Percentiles rank a stretch among this genome's conserved stretches.
phyloP scores from a whole-genome alignment of 163 green algal species.

The Botryococcus braunii region DNA sequence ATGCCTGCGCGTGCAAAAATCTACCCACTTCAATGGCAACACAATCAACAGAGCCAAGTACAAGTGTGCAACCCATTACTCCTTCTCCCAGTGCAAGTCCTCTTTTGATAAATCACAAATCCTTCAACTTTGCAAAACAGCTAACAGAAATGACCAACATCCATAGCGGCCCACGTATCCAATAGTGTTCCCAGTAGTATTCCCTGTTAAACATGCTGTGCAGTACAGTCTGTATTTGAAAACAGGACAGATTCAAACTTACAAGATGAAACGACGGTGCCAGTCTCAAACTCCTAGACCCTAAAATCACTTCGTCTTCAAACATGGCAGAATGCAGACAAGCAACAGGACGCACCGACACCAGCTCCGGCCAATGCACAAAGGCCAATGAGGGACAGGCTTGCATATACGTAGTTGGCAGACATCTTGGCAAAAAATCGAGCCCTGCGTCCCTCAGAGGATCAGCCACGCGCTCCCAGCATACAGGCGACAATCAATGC shows the following conservation, averaged over 20 bases:
- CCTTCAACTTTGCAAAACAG: too few relatives aligned
- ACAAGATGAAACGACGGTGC: background rate
- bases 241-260: background rate
- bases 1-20: background rate
- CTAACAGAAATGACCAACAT: too few relatives aligned
- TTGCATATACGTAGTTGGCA: constrained; percentile 21
- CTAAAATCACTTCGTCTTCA: background rate
- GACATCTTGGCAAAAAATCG: too few relatives aligned
- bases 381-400: constrained; percentile 35
- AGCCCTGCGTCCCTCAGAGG: too few relatives aligned
- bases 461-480: too few relatives aligned
- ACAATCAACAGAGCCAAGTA: background rate
- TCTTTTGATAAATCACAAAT: background rate
- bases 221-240: background rate
- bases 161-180: too few relatives aligned
- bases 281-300: background rate
- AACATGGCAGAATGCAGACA: constrained; percentile 18
- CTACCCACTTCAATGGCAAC: background rate
- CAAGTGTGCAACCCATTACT: background rate
- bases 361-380: constrained; percentile 40
- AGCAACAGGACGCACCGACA: constrained; percentile 42
- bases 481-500: too few relatives aligned
- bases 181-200: too few relatives aligned
- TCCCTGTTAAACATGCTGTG: too few relatives aligned
- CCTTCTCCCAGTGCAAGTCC: background rate